A percentile compares a stretch with the other conserved stretches of the same genome.
Evolutionary conservation across 2,329 filamentous ascomycete genomes (phyloP).

Genomic region (Monilinia vaccinii-corymbosi): DNA sequence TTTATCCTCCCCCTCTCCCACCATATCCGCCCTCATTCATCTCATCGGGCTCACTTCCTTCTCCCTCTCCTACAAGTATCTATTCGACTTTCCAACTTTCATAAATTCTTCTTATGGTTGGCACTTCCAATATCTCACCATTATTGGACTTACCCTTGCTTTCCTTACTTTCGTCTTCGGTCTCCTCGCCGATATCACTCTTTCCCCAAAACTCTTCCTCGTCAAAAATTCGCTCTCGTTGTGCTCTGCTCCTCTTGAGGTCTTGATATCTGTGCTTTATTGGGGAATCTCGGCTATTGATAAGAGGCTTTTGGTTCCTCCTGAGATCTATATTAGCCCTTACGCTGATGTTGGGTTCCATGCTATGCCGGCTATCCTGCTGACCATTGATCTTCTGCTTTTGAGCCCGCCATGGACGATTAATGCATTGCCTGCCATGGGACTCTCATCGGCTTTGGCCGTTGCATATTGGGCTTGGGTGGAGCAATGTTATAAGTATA

Average conservation of each 20-base stretch:
- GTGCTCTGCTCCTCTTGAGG: slow-evolving; percentile 58
- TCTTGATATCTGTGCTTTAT: slow-evolving; percentile 63
- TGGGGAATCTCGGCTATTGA: slow-evolving; percentile 58
- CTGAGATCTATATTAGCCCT: slow-evolving; percentile 46
- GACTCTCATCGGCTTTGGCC: slow-evolving; percentile 48
- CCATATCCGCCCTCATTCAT: slow-evolving; percentile 55
- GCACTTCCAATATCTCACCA: slow-evolving; percentile 52
- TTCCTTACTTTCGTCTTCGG: slow-evolving; percentile 52
- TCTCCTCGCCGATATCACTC: slow-evolving; percentile 54
- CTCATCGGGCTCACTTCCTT: slow-evolving; percentile 44
- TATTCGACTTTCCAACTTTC: slow-evolving; percentile 40
- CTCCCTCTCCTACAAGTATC: slow-evolving; percentile 43
- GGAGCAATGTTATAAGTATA: slow-evolving; percentile 59
- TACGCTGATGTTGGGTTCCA: slow-evolving; percentile 57
- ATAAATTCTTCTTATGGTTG: slow-evolving; percentile 51
- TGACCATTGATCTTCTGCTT: slow-evolving; percentile 56
- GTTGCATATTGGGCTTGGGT: slow-evolving; percentile 71
- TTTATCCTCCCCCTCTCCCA: slow-evolving; percentile 54
- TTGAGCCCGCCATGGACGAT: slow-evolving; percentile 67
- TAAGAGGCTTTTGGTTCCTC: slow-evolving; percentile 40
- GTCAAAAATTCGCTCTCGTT: slow-evolving; percentile 60
- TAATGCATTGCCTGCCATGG: slow-evolving; percentile 47
- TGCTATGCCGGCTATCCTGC: slow-evolving; percentile 53
- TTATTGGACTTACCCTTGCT: slow-evolving; percentile 57
- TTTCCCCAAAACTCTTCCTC: slow-evolving; percentile 48